Evolutionary conservation across 257 asterid species (phyloP).

Genomic region (Mentha longifolia): DNA sequence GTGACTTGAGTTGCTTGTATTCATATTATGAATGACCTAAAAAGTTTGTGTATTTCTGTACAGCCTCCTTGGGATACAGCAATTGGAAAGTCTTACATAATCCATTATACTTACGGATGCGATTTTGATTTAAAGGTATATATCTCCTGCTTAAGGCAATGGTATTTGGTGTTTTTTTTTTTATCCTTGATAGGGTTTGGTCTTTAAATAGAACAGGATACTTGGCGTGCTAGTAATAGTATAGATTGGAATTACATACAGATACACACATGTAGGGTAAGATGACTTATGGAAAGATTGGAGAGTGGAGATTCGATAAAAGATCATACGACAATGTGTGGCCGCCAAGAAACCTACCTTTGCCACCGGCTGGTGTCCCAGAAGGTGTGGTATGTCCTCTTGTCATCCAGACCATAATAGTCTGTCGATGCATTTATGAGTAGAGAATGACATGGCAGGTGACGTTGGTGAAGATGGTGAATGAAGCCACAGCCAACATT

Average conservation of each 20-base stretch:
- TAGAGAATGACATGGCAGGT: constrained; percentile 53
- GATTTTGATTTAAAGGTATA: constrained; percentile 88
- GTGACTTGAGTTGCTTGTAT: constrained; percentile 20
- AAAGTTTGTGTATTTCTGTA: constrained; percentile 27
- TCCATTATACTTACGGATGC: constrained; percentile 95
- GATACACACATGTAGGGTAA: constrained; percentile 55
- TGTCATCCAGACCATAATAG: background rate
- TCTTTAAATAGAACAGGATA: background rate
- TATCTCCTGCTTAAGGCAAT: background rate
- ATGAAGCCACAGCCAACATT: constrained; percentile 80
- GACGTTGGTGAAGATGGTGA: constrained; percentile 87
- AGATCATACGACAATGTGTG: constrained; percentile 65
- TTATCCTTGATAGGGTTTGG: background rate
- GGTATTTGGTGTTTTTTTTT: background rate
- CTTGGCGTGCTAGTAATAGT: background rate
- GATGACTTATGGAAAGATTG: constrained; percentile 81
- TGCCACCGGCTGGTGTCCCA: constrained; percentile 96
- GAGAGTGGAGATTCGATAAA: constrained; percentile 98
- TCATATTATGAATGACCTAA: constrained; percentile 23
- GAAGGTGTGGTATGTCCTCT: constrained; percentile 79
- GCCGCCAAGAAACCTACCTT: constrained; percentile 83
- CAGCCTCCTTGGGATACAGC: constrained; percentile 97
- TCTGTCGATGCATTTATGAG: background rate
- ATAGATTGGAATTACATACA: background rate
- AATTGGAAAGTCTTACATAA: constrained; percentile 76